Evolutionary conservation across 768 basidiomycete genomes (phyloP).

Genomic region (Brasilioporus rufonigricans): DNA sequence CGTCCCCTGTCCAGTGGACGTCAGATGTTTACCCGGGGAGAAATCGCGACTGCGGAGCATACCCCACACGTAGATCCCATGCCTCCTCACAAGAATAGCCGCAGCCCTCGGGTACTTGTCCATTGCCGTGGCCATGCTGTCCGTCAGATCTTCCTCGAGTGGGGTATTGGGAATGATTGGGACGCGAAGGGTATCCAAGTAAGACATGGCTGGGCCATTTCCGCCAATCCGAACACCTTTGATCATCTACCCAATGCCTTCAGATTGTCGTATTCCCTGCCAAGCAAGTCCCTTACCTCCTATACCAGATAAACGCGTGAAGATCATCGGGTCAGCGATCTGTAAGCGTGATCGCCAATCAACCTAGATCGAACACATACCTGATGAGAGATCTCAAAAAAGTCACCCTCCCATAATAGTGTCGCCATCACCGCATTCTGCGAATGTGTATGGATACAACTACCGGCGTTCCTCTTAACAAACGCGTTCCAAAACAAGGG

Average conservation of each 20-base stretch:
- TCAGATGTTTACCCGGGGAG: constrained; percentile 8
- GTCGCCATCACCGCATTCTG: constrained; percentile 91
- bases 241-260: constrained; percentile 65
- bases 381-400: constrained; percentile 83
- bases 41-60: constrained; percentile 9
- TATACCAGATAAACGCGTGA: constrained; percentile 15
- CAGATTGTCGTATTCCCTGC: neutral
- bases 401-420: constrained; percentile 64
- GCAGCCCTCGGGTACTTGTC: constrained; percentile 73
- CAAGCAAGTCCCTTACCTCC: constrained; percentile 36
- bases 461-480: constrained; percentile 71
- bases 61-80: constrained; percentile 90
- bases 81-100: constrained; percentile 72
- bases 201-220: constrained; percentile 71
- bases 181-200: constrained; percentile 80
- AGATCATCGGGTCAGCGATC: neutral
- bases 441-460: constrained; percentile 90
- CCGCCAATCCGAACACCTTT: constrained; percentile 82
- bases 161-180: constrained; percentile 94
- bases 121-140: constrained; percentile 89
- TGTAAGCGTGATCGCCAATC: neutral
- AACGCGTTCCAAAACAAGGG: constrained; percentile 94
- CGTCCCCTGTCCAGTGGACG: constrained; percentile 39
- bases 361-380: constrained; percentile 32
- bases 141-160: constrained; percentile 83